phyloP scores from a whole-genome alignment of 768 basidiomycete species.

The Glaciozyma martinii region DNA sequence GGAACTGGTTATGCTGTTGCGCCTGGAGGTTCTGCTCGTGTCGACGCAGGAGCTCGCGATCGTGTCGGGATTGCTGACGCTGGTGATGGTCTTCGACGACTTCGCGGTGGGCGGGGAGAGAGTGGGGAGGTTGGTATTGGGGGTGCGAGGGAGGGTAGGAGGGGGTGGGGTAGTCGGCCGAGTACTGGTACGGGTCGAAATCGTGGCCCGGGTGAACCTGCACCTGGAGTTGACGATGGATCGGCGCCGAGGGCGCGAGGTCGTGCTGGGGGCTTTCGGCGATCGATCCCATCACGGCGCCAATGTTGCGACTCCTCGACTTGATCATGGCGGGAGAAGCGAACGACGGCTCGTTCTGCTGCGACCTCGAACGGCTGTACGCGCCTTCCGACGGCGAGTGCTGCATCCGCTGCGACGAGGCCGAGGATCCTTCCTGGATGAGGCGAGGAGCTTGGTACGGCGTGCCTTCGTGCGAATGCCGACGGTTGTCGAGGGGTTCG shows the following conservation, averaged over 20 bases:
- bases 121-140: neutral
- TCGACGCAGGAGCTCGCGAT: neutral
- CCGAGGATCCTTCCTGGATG: neutral
- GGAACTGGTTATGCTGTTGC: neutral
- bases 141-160: neutral
- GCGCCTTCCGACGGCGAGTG: neutral
- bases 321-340: conserved; percentile 25
- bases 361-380: neutral
- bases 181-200: neutral
- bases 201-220: neutral
- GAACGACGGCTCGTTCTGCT: neutral
- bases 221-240: neutral
- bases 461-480: neutral
- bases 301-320: conserved; percentile 18
- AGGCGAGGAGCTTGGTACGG: neutral
- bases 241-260: neutral
- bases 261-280: neutral
- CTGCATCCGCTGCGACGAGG: neutral
- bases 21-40: neutral
- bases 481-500: neutral
- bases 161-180: neutral
- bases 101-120: neutral
- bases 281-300: conserved; percentile 4
- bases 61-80: no score
- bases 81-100: no score